Conservation (phyloP, 2,329 filamentous ascomycete species). For the Niveomyces coronatus region DNA sequence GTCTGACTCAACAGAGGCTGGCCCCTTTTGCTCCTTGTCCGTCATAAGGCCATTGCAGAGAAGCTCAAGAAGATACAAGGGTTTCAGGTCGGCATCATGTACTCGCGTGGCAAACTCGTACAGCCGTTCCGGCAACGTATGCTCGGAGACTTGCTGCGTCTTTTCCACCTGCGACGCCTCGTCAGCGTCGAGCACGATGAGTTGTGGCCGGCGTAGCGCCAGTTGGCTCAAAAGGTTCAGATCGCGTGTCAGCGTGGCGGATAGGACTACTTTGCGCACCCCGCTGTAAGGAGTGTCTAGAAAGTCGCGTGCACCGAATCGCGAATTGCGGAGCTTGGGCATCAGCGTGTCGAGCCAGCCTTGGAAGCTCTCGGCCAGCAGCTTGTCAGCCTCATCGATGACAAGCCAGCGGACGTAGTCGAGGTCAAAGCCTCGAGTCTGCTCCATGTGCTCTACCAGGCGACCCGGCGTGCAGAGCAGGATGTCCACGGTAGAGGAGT, state of each 20-base stretch:
- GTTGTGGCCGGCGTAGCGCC: slow-evolving; percentile 59
- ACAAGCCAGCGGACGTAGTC: slow-evolving; percentile 77
- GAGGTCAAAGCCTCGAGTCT: slow-evolving; percentile 72
- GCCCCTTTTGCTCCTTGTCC: slow-evolving; percentile 10
- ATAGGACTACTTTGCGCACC: slow-evolving; percentile 75
- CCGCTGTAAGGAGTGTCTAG: slow-evolving; percentile 40
- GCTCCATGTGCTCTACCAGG: slow-evolving; percentile 80
- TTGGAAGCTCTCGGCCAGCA: slow-evolving; percentile 86
- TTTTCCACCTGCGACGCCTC: slow-evolving; percentile 29
- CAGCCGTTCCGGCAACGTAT: slow-evolving; percentile 51
- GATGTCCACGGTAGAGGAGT: slow-evolving; percentile 69
- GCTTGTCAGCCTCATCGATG: slow-evolving; percentile 87
- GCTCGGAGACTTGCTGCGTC: slow-evolving; percentile 35
- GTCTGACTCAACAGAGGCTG: slow-evolving; percentile 11
- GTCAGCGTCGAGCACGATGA: slow-evolving; percentile 62
- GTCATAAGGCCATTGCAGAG: slow-evolving; percentile 47
- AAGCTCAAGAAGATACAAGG: slow-evolving; percentile 73
- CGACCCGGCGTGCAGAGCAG: slow-evolving; percentile 87
- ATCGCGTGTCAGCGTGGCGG: slow-evolving; percentile 85
- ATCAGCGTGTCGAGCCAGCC: slow-evolving; percentile 74
- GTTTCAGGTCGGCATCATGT: slow-evolving; percentile 61
- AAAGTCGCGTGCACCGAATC: slow-evolving; percentile 43
- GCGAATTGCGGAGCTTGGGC: slow-evolving; percentile 41
- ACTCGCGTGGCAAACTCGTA: slow-evolving; percentile 59
- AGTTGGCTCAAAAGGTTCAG: slow-evolving; percentile 68